These are phyloP conservation scores for Zygosaccharomyces pseudorouxii DNA, from an alignment of 805 yeast genomes.

Conservation along the genomic window DNA sequence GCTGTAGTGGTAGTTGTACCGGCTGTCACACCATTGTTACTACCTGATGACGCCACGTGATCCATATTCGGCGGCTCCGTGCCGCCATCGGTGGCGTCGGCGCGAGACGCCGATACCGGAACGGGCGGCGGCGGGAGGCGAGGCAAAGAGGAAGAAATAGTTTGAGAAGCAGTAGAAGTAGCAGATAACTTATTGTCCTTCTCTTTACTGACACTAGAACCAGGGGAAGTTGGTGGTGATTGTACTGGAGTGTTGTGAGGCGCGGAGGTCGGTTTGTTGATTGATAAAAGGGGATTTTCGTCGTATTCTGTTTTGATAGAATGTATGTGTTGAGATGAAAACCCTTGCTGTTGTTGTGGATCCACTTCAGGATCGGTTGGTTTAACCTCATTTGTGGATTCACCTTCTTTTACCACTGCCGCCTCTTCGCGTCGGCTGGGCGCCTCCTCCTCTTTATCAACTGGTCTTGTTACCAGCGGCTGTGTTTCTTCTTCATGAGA, in stretches of 20 bases:
- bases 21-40: neutral
- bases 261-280: conserved; percentile 21
- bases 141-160: conserved; percentile 1
- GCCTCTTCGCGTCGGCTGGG: conserved; percentile 8
- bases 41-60: conserved; percentile 6
- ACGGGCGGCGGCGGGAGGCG: conserved; percentile 10
- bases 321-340: conserved; percentile 13
- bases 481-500: conserved; percentile 2
- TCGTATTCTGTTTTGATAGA: conserved; percentile 18
- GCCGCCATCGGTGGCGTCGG: conserved; percentile 16
- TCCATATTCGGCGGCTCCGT: conserved; percentile 14
- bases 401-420: neutral
- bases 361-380: neutral
- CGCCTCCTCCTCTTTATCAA: conserved; percentile 5
- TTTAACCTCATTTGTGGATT: neutral
- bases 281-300: conserved; percentile 17
- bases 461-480: conserved; percentile 3
- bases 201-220: neutral
- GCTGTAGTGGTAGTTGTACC: conserved; percentile 3
- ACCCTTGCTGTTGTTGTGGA: neutral
- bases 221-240: conserved; percentile 18
- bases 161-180: neutral
- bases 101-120: conserved; percentile 4
- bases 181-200: neutral
- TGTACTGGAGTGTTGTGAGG: conserved; percentile 32